These are phyloP conservation scores for Ambrosiella xylebori DNA, from an alignment of 2,329 filamentous ascomycete species.

Conservation along the genomic window DNA sequence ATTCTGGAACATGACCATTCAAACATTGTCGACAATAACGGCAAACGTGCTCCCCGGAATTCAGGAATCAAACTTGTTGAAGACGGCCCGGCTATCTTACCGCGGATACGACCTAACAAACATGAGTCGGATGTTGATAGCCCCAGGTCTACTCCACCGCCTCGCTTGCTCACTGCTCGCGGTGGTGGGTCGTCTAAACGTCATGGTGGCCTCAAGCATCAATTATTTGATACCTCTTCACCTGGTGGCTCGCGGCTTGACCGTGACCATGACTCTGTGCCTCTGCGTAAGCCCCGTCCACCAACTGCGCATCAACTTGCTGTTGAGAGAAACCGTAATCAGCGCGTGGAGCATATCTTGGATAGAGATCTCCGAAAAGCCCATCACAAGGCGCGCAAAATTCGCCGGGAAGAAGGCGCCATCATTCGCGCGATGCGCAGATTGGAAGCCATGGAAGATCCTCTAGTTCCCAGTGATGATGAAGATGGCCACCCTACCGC, in stretches of 20 bases:
- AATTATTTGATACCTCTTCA: constrained; percentile 43
- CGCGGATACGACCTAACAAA: constrained; percentile 44
- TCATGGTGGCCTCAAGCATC: constrained; percentile 34
- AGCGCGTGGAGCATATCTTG: constrained; percentile 67
- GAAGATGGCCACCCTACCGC: constrained; percentile 24
- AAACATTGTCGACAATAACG: constrained; percentile 44
- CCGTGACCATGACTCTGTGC: constrained; percentile 23
- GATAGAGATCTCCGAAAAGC: constrained; percentile 53
- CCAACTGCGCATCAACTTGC: constrained; percentile 69
- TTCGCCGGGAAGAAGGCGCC: constrained; percentile 45
- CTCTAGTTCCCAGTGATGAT: constrained; percentile 45
- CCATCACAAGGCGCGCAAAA: constrained; percentile 45
- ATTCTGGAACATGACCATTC: constrained; percentile 63
- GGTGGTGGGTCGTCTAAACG: constrained; percentile 15
- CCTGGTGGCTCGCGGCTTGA: constrained; percentile 36
- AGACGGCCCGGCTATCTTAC: constrained; percentile 41
- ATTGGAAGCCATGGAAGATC: constrained; percentile 36
- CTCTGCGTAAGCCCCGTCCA: constrained; percentile 48
- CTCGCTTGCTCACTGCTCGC: constrained; percentile 10
- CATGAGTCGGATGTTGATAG: constrained; percentile 34
- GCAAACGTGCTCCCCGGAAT: constrained; percentile 33
- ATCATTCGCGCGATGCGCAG: constrained; percentile 51
- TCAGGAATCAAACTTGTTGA: constrained; percentile 25
- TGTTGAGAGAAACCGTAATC: constrained; percentile 59
- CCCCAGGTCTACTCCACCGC: constrained; percentile 25